Evolutionary conservation across 768 basidiomycete genomes (phyloP).

Genomic region (Suillus brevipes): DNA sequence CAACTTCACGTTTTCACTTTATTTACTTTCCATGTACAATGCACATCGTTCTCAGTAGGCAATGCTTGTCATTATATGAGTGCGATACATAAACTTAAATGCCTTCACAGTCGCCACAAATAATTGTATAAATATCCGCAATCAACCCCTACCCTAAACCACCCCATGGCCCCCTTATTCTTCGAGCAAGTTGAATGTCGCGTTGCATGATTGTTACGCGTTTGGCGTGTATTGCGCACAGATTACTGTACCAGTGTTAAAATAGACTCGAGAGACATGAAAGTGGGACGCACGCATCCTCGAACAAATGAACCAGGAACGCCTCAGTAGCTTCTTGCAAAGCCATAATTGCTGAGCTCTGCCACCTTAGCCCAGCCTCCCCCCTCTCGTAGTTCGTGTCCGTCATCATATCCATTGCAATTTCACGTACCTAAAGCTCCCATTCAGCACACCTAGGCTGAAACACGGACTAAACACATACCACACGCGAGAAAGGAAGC

Average conservation of each 20-base stretch:
- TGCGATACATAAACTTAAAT: constrained; percentile 4
- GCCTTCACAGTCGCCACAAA: background rate
- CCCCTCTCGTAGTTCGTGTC: constrained; percentile 62
- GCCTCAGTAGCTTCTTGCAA: constrained; percentile 97
- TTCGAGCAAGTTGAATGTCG: constrained; percentile 93
- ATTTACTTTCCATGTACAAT: constrained; percentile 13
- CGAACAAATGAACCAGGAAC: constrained; percentile 92
- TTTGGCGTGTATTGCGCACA: constrained; percentile 97
- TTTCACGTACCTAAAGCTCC: constrained; percentile 83
- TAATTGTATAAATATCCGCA: background rate
- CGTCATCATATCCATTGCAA: constrained; percentile 87
- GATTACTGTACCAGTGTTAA: constrained; percentile 56
- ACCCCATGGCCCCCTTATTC: constrained; percentile 91
- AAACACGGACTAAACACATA: constrained; percentile 41
- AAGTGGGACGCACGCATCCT: constrained; percentile 83
- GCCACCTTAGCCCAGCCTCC: constrained; percentile 79
- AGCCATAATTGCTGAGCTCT: constrained; percentile 90
- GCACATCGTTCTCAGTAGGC: background rate
- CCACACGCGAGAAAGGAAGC: constrained; percentile 90
- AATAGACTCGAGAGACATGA: constrained; percentile 5
- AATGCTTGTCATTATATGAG: background rate
- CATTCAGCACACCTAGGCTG: constrained; percentile 7
- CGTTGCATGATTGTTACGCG: constrained; percentile 97
- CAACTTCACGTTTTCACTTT: constrained; percentile 1
- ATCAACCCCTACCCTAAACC: constrained; percentile 51